A percentile compares a stretch with the other conserved stretches of the same genome.
Evolutionary conservation across 2,329 filamentous ascomycete genomes (phyloP).

Genomic region (Aspergillus glaucus): DNA sequence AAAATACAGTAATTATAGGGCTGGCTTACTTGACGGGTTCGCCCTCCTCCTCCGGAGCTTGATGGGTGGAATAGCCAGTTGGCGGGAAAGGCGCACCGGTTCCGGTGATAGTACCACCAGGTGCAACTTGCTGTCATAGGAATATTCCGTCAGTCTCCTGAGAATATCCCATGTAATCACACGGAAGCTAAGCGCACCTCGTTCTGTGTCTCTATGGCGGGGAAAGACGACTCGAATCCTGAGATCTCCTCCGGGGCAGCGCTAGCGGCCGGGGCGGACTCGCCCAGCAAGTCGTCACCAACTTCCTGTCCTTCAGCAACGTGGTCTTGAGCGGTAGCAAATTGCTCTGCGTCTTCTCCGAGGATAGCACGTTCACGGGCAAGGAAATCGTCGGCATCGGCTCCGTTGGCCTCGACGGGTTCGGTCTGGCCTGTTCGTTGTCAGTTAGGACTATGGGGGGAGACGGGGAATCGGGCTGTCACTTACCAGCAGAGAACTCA

Average conservation of each 20-base stretch:
- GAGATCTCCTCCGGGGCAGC: slow-evolving; percentile 42
- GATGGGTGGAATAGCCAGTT: slow-evolving; percentile 46
- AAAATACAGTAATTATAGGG: background rate
- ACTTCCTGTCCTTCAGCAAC: slow-evolving; percentile 55
- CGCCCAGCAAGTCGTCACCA: slow-evolving; percentile 65
- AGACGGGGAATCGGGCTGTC: slow-evolving; percentile 13
- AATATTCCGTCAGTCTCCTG: slow-evolving; percentile 11
- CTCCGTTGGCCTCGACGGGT: slow-evolving; percentile 23
- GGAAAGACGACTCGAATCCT: slow-evolving; percentile 84
- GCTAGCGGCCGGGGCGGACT: slow-evolving; percentile 12
- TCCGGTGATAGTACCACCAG: slow-evolving; percentile 75
- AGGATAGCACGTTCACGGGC: slow-evolving; percentile 83
- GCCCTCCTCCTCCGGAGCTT: slow-evolving; percentile 70
- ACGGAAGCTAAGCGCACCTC: slow-evolving; percentile 49
- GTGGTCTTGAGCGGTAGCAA: slow-evolving; percentile 67
- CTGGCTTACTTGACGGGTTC: slow-evolving; percentile 63
- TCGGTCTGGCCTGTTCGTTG: slow-evolving; percentile 28
- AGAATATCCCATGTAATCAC: background rate
- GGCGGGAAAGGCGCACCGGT: slow-evolving; percentile 52
- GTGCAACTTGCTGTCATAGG: slow-evolving; percentile 57
- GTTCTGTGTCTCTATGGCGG: slow-evolving; percentile 68
- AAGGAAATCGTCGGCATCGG: slow-evolving; percentile 77
- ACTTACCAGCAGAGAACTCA: slow-evolving; percentile 61
- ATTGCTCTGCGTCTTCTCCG: slow-evolving; percentile 89
- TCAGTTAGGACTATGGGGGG: slow-evolving; percentile 20